phyloP scores from a whole-genome alignment of 176 grass and related monocot genomes.

The Aegilops bicornis region DNA sequence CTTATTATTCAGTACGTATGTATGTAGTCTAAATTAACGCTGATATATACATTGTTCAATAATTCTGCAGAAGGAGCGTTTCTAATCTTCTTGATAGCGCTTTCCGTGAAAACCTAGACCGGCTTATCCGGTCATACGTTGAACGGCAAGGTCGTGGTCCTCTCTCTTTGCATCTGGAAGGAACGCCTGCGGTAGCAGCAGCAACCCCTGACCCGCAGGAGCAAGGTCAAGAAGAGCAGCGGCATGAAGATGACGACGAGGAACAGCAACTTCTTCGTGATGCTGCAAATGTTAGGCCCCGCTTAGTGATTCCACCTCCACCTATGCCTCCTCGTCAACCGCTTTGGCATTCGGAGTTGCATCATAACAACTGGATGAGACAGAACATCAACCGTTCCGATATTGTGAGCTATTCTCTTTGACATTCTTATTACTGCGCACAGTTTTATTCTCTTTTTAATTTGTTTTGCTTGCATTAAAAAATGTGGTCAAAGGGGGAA shows the following conservation, averaged over 20 bases:
- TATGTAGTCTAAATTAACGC: background rate
- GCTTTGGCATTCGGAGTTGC: slow-evolving; percentile 72
- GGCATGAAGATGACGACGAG: slow-evolving; percentile 51
- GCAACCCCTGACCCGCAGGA: slow-evolving; percentile 32
- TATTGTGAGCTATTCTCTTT: slow-evolving; percentile 61
- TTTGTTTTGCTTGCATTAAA: background rate
- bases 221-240: slow-evolving; percentile 47
- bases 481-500: background rate
- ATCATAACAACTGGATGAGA: slow-evolving; percentile 83
- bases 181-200: slow-evolving; percentile 27
- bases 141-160: slow-evolving; percentile 71
- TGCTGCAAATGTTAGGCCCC: slow-evolving; percentile 36
- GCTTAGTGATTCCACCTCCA: slow-evolving; percentile 65
- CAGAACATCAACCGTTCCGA: slow-evolving; percentile 83
- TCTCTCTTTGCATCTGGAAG: slow-evolving; percentile 66
- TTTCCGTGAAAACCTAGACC: slow-evolving; percentile 93
- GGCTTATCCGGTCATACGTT: slow-evolving; percentile 79
- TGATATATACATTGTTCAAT: slow-evolving; percentile 11
- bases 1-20: background rate
- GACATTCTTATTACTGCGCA: slow-evolving; percentile 2
- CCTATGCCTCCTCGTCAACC: slow-evolving; percentile 75
- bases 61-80: slow-evolving; percentile 78
- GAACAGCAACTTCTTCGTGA: slow-evolving; percentile 51
- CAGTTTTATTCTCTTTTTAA: background rate
- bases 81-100: slow-evolving; percentile 93